Conservation (phyloP, 1,284 basidiomycete genomes). For the Schizophyllum commune region DNA sequence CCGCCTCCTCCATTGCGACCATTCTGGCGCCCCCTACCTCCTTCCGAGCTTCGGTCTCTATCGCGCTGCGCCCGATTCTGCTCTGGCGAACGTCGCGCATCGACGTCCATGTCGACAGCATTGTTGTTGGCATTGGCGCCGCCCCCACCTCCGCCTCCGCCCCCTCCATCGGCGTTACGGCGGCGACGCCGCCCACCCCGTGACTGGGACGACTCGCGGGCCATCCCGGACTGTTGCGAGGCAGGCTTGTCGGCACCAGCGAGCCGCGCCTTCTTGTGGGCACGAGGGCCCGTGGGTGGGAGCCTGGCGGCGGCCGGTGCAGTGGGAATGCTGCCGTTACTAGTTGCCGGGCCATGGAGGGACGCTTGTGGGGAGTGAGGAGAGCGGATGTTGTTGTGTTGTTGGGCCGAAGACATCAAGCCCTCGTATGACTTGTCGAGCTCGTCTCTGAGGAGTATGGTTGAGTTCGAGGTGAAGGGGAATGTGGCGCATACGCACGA, state of each 20-base stretch:
- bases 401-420: slow-evolving; percentile 37
- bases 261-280: slow-evolving; percentile 67
- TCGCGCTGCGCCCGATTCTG: neutral
- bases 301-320: slow-evolving; percentile 35
- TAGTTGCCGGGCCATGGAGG: neutral
- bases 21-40: neutral
- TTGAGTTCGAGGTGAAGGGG: neutral
- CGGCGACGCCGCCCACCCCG: neutral
- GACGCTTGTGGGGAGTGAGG: slow-evolving; percentile 18
- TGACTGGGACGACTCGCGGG: neutral
- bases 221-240: slow-evolving; percentile 5
- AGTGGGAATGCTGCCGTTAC: slow-evolving; percentile 17
- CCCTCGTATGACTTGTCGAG: slow-evolving; percentile 65
- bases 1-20: neutral
- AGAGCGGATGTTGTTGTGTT: slow-evolving; percentile 29
- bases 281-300: slow-evolving; percentile 68
- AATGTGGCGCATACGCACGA: slow-evolving; percentile 43
- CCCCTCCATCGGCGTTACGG: neutral
- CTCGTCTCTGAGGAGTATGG: slow-evolving; percentile 38
- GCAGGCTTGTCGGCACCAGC: slow-evolving; percentile 39
- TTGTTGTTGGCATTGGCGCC: neutral
- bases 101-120: neutral
- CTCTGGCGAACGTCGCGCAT: neutral
- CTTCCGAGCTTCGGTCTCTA: neutral
- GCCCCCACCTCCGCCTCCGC: neutral